Evolutionary conservation across 2,329 filamentous ascomycete genomes (phyloP), one percentile per base, ranked within the genome.

Genomic region (Alternaria brassicae): DNA sequence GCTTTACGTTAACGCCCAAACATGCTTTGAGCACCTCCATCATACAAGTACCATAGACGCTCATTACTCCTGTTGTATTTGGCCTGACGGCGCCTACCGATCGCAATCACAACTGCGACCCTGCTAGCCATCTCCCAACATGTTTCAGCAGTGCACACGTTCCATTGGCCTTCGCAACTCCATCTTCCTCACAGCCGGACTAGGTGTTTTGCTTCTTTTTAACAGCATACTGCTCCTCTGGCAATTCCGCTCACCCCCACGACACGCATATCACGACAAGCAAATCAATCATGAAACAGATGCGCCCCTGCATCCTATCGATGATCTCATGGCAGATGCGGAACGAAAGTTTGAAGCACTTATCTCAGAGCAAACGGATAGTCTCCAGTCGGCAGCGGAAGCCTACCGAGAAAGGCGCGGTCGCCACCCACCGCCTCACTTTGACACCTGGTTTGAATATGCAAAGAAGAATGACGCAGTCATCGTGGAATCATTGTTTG

Each of bases 131-230:
- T 28, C 2, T 5, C 6, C 12, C 50, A 42, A 30, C 27, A 61
- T 61, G 55, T 42, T 47, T 0, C 51, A 41, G 36, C 28, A 23
- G 25, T 37, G 49, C 13, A 34, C 28, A 7, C 42, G 40, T 7
- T 36, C 37, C 37, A 30, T 53, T 5, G 37, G 53, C 17, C 19
- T 60, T 21, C 59, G 51, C 13, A 85, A 84, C 1, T 89, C 89
- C 77, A 88, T 88, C 68, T 91, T 86, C 30, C 37, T 39, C 9
- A 17, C 49, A 1, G 19, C 8, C 17, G 34, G n/a, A 83, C 92
- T 93, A 70, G 86, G 87, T 58, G 81, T 80, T 65, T 81, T 86
- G 79, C 91, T 90, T 81, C 90, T 88, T 71, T 83, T 82, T 65
- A 86, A 83, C 1, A 79, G 75, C 45, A 40, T 62, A 2, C 32